phyloP scores from a whole-genome alignment of 1,284 basidiomycete species.

The Pterulicium gracile region DNA sequence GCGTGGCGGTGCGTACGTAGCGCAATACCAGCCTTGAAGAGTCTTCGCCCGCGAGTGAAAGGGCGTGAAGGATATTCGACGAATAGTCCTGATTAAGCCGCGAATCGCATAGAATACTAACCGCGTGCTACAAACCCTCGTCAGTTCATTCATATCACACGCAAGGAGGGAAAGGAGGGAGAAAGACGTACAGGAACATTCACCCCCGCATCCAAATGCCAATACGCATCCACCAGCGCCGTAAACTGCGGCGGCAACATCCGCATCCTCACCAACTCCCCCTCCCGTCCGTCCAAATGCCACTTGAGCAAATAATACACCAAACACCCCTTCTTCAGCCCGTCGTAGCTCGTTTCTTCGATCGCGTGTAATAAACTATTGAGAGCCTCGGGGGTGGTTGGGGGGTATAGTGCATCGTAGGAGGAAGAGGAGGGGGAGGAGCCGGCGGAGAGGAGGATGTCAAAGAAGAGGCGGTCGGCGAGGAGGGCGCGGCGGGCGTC shows the following conservation, averaged over 20 bases:
- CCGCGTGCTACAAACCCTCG: slow-evolving; percentile 36
- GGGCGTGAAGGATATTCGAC: slow-evolving; percentile 62
- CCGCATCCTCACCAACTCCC: slow-evolving; percentile 38
- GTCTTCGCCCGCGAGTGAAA: slow-evolving; percentile 42
- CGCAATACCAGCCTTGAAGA: slow-evolving; percentile 45
- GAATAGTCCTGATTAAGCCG: slow-evolving; percentile 63
- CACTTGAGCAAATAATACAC: slow-evolving; percentile 71
- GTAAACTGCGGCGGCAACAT: slow-evolving; percentile 65
- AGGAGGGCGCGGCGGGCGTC: slow-evolving; percentile 49
- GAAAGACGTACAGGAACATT: slow-evolving; percentile 41
- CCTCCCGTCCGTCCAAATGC: slow-evolving; percentile 54
- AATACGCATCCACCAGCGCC: slow-evolving; percentile 67
- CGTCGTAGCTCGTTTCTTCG: slow-evolving; percentile 50
- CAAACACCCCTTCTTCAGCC: slow-evolving; percentile 66
- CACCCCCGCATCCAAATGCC: slow-evolving; percentile 61
- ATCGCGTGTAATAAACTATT: slow-evolving; percentile 49
- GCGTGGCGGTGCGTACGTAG: slow-evolving; percentile 63
- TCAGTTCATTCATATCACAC: slow-evolving; percentile 4
- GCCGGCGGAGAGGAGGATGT: slow-evolving; percentile 57
- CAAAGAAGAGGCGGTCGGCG: slow-evolving; percentile 58
- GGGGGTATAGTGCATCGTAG: slow-evolving; percentile 51
- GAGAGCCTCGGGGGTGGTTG: slow-evolving; percentile 40
- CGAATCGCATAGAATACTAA: slow-evolving; percentile 60
- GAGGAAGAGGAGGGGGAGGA: slow-evolving; percentile 44
- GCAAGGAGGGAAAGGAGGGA: slow-evolving; percentile 3